Base-by-base conservation (phyloP, 108 stramenopile species). In the Nitzschia palea region DNA sequence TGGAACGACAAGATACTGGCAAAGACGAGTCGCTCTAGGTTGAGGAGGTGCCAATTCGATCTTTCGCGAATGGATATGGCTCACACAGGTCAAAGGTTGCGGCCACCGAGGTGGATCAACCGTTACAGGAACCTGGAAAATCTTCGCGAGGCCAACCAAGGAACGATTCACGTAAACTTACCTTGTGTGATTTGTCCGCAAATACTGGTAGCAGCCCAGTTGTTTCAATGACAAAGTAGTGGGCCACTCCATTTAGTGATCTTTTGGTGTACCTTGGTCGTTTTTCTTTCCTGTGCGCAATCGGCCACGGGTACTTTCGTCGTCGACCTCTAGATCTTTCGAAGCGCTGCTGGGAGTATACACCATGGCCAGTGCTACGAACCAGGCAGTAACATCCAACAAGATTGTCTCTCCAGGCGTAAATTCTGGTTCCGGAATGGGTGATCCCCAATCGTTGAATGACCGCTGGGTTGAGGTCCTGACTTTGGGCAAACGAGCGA, bases 321-420 rank as follows among this genome's bases (percentile, higher is more conserved):
- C 55, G 3, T 55, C 66, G 29, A 44, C 10, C 12, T 67, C 42
- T 10, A 27, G 44, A 14, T 52, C 20, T 52, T 20, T 12, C 51
- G 20, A 23, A 3, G 23, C 51, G 6, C 31, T 56, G 27, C 12
- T 44, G 56, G 45, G 52, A 8, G 45, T 5, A 34, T 37, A 59
- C 36, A 57, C 29, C 29, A 69, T 14, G 12, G 59, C 60, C 18
- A 70, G 5, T 9, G 60, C 69, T 2, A 70, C 51, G 29, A 61
- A 32, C 69, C 69, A 70, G 22, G 69, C 69, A 17, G 59, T 18
- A 25, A 36, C 60, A 40, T 70, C 69, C 57, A 70, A 29, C 60
- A 62, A 28, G 29, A 70, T 30, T 2, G 51, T 58, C 28, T 70
- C 59, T 12, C n/a, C 29, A 0, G 69, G 69, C 37, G 59, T 70